A percentile compares a stretch with the other conserved stretches of the same genome.
Evolutionary conservation across 495 filamentous ascomycete genomes (phyloP).

Genomic region (Tuber umbilicatum): DNA sequence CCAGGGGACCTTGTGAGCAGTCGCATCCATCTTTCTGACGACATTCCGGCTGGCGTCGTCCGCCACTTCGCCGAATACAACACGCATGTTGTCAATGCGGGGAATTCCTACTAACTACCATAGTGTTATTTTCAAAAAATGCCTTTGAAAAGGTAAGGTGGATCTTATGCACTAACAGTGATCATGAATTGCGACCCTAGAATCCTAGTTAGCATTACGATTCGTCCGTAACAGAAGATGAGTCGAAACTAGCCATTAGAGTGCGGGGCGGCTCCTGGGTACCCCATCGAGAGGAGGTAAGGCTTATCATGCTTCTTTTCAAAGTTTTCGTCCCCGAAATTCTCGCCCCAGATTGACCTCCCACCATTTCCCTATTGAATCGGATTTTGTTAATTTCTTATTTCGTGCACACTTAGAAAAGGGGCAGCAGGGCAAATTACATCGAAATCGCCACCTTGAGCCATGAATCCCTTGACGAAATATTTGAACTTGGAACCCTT

Average conservation of each 20-base stretch:
- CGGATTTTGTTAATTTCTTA: slow-evolving; percentile 30
- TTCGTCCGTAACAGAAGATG: neutral
- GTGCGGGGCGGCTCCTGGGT: slow-evolving; percentile 72
- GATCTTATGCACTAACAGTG: slow-evolving; percentile 48
- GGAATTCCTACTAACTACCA: slow-evolving; percentile 52
- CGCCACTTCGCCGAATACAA: slow-evolving; percentile 73
- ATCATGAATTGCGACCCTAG: slow-evolving; percentile 38
- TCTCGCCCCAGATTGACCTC: slow-evolving; percentile 82
- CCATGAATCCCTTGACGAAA: slow-evolving; percentile 94
- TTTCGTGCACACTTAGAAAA: slow-evolving; percentile 41
- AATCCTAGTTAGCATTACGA: slow-evolving; percentile 6
- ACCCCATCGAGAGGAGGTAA: slow-evolving; percentile 72
- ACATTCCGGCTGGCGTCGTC: slow-evolving; percentile 56
- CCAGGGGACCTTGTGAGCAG: slow-evolving; percentile 33
- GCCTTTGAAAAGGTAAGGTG: slow-evolving; percentile 79
- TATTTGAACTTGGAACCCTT: slow-evolving; percentile 87
- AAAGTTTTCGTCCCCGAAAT: slow-evolving; percentile 80
- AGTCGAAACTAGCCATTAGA: slow-evolving; percentile 45
- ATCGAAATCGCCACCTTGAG: slow-evolving; percentile 99
- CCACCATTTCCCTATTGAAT: slow-evolving; percentile 64
- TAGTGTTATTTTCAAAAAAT: neutral
- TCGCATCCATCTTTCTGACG: slow-evolving; percentile 63
- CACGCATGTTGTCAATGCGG: slow-evolving; percentile 73
- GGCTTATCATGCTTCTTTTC: slow-evolving; percentile 55
- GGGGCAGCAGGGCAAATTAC: slow-evolving; percentile 51